These are phyloP conservation scores for Termitomyces sp. DNA, from an alignment of 768 basidiomycete species.

Conservation along the genomic window DNA sequence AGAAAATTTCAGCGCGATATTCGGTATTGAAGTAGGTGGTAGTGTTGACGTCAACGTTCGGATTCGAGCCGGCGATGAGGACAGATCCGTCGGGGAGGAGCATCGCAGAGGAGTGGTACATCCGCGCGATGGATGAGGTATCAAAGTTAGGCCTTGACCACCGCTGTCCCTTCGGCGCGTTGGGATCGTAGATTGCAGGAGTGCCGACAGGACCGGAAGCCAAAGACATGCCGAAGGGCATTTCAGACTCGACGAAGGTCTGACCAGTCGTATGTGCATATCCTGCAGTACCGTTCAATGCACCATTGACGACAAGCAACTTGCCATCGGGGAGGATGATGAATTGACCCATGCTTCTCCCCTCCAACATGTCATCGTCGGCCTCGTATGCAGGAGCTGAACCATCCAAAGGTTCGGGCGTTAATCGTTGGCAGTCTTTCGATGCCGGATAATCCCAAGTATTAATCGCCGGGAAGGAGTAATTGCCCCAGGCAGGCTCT, in stretches of 20 bases:
- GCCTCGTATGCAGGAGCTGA: constrained; percentile 55
- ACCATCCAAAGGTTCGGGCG: constrained; percentile 77
- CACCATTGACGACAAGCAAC: constrained; percentile 82
- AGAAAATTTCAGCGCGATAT: constrained; percentile 85
- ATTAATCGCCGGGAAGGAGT: constrained; percentile 66
- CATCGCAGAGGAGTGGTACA: constrained; percentile 93
- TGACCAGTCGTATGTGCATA: constrained; percentile 62
- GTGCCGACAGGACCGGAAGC: constrained; percentile 75
- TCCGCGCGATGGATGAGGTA: constrained; percentile 62
- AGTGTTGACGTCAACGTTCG: constrained; percentile 78
- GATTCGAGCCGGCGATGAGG: constrained; percentile 89
- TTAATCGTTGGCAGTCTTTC: constrained; percentile 75
- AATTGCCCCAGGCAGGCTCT: constrained; percentile 71
- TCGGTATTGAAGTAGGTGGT: constrained; percentile 67
- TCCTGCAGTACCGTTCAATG: constrained; percentile 82
- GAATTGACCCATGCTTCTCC: constrained; percentile 91
- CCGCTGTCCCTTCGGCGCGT: constrained; percentile 61
- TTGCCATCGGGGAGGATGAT: constrained; percentile 78
- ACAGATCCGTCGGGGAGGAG: constrained; percentile 86
- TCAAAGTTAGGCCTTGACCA: constrained; percentile 69
- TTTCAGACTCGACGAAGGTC: constrained; percentile 36
- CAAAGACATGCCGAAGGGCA: constrained; percentile 72
- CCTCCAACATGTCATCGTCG: constrained; percentile 73
- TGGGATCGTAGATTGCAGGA: constrained; percentile 85
- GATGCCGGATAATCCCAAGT: constrained; percentile 73